Conservation (phyloP, 768 basidiomycete genomes). For the Hypholoma sublateritium region DNA sequence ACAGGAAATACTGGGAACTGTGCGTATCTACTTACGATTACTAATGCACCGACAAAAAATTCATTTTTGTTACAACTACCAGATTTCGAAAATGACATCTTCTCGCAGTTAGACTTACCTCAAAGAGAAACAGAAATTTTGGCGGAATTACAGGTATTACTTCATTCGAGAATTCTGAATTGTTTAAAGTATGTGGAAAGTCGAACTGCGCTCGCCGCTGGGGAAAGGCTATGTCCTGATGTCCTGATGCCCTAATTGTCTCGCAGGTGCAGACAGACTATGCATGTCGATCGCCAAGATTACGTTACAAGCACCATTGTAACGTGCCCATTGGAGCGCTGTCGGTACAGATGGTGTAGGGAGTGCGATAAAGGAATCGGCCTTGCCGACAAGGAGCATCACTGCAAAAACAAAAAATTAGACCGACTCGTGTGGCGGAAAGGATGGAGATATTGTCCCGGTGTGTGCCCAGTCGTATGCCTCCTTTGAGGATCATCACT, state of each 20-base stretch:
- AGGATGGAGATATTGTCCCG: slow-evolving; percentile 47
- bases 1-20: slow-evolving; percentile 3
- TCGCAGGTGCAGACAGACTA: slow-evolving; percentile 22
- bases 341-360: slow-evolving; percentile 23
- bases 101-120: slow-evolving; percentile 14
- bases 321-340: slow-evolving; percentile 22
- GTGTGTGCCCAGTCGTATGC: slow-evolving; percentile 22
- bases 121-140: slow-evolving; percentile 11
- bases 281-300: slow-evolving; percentile 23
- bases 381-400: slow-evolving; percentile 13
- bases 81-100: slow-evolving; percentile 14
- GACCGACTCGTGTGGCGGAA: slow-evolving; percentile 23
- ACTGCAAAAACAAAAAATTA: slow-evolving; percentile 24
- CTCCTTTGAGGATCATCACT: not conserved
- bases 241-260: not conserved
- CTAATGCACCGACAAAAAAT: not conserved
- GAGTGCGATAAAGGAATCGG: slow-evolving; percentile 19
- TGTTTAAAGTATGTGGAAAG: slow-evolving; percentile 12
- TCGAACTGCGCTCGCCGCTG: not conserved
- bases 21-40: not conserved
- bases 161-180: slow-evolving; percentile 9
- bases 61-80: not conserved
- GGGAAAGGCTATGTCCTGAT: not conserved
- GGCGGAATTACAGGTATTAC: slow-evolving; percentile 14
- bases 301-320: slow-evolving; percentile 17